Evolutionary conservation across 2,329 filamentous ascomycete genomes (phyloP), one percentile per base, ranked within the genome.

Genomic region (Monilinia aucupariae): DNA sequence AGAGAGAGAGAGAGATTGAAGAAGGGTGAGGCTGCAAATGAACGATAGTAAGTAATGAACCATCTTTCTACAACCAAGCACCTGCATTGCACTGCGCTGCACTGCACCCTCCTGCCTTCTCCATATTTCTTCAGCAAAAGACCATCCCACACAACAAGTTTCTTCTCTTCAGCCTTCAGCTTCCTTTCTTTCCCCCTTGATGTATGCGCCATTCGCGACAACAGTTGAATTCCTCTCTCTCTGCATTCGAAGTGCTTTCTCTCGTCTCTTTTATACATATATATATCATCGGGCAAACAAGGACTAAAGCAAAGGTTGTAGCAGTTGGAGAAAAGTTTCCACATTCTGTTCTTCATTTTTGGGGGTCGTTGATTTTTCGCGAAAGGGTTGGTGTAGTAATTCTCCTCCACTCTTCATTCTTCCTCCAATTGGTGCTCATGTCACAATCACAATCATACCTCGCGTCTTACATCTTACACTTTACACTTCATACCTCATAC

Each of bases 31-130:
- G 56, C 50, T 67, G 68, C 68, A 67, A 70, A 71, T 71, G 70
- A 71, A 64, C 64, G 69, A 71, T 67, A 69, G 70, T 71, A 66
- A 69, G 70, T 63, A 60, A 55, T 10, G 37, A 25, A 15, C 41
- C 48, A 34, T 49, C 48, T 12, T 22, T 15, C 37, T 39, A 1
- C 13, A 39, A 39, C 15, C 27, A 30, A 39, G 4, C 37, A 12
- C 13, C 37, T 15, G 2, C 15, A 39, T 15, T n/a, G n/a, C n/a
- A n/a, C n/a, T n/a, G n/a, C n/a, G n/a, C n/a, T n/a, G n/a, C n/a
- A n/a, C 37, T 15, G 9, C 37, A 39, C 15, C 13, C 15, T 5
- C 13, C 9, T 39, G 12, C 15, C 37, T 17, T 17, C 10, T 39
- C 5, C 37, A 39, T 12, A 12, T 39, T 12, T 39, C 15, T n/a